Conservation (phyloP, 768 basidiomycete genomes). For the Boletus barrowsii region DNA sequence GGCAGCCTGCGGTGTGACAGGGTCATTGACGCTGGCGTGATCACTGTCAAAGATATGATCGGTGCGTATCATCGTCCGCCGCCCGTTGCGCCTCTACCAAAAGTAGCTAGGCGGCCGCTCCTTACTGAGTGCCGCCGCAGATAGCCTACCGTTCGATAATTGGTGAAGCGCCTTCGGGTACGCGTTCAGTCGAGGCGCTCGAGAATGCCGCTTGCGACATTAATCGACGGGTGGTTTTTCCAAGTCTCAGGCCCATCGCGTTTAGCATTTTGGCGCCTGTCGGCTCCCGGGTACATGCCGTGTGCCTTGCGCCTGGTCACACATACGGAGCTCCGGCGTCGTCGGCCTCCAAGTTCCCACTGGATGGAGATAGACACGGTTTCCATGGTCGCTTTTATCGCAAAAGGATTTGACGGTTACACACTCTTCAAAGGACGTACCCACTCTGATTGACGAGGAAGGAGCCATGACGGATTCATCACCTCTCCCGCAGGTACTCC, state of each 20-base stretch:
- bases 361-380: background rate
- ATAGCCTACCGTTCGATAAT: slow-evolving; percentile 5
- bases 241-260: background rate
- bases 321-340: background rate
- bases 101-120: background rate
- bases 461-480: slow-evolving; percentile 4
- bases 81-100: background rate
- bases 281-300: background rate
- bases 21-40: slow-evolving; percentile 2
- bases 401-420: slow-evolving; percentile 11
- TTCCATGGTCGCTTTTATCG: slow-evolving; percentile 8
- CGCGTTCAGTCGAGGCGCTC: slow-evolving; percentile 2
- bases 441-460: slow-evolving; percentile 2
- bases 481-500: slow-evolving; percentile 9
- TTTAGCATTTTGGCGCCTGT: slow-evolving; percentile 1
- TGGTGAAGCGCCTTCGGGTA: slow-evolving; percentile 4
- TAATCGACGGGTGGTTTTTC: slow-evolving; percentile 5
- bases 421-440: slow-evolving; percentile 2
- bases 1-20: slow-evolving; percentile 5
- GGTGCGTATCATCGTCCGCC: slow-evolving; percentile 3
- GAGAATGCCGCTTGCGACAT: slow-evolving; percentile 7
- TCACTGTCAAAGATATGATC: slow-evolving; percentile 13
- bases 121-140: background rate
- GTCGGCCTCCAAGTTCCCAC: background rate
- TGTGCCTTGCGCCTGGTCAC: slow-evolving; percentile 3